Base-by-base conservation (phyloP, 495 filamentous ascomycete genomes). In the Neurospora discreta region DNA sequence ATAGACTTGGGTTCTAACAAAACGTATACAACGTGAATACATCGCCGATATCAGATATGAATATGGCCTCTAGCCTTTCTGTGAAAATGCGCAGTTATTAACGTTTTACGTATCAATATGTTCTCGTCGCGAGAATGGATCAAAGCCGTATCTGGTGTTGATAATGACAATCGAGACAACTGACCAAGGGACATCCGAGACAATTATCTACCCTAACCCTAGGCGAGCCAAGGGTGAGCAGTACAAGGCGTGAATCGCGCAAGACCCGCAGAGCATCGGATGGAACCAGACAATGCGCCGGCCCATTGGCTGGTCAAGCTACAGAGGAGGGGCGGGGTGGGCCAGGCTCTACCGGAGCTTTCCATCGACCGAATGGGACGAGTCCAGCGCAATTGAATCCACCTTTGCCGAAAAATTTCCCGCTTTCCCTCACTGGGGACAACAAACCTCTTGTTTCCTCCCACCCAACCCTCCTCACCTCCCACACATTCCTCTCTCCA, bases 401-500 rank as follows among this genome's bases (percentile, higher is more conserved):
- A 65, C 52, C 52, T 65, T 33, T 65, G 52, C 52, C 52, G 52
- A 65, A 65, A 65, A 18, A 9, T 65, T 65, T 65, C 52, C 52
- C 52, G 52, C 52, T 65, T 65, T 65, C 52, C 52, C 52, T 65
- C 52, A 65, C 52, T 65, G 52, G 52, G 52, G 52, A 65, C 52
- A 65, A 65, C 52, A 65, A 26, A 65, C 52, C 23, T 65, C 52
- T 65, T 65, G 46, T 58, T 65, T 46, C 39, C 71, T 33, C 60
- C 72, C 70, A 40, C 60, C 20, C 73, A 42, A 69, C 71, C 38
- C 71, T 46, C 58, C 39, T 71, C 65, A 73, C 39, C 41, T 43
- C 72, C 41, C 70, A 36, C 70, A 68, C 36, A 70, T 70, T 73
- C n/a, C n/a, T n/a, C n/a, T n/a, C 68, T 39, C 70, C 39, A 67